Evolutionary conservation across 495 filamentous ascomycete species (phyloP).

Genomic region (Penicillium bialowiezense): DNA sequence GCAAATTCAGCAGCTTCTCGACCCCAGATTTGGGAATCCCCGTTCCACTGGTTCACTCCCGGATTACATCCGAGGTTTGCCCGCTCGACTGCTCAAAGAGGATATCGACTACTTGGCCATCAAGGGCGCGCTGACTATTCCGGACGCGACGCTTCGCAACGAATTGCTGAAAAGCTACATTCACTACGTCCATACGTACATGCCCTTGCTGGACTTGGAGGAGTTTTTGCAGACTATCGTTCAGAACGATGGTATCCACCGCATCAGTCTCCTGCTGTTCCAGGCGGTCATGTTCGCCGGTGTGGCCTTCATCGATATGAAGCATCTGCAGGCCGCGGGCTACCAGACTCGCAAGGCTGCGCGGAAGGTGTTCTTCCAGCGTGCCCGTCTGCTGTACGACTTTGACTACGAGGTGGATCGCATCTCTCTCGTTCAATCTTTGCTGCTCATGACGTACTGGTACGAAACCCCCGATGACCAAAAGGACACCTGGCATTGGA

Average conservation of each 20-base stretch:
- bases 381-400: slow-evolving; percentile 74
- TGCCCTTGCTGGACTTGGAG: slow-evolving; percentile 79
- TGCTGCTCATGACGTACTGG: slow-evolving; percentile 87
- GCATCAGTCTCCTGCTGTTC: slow-evolving; percentile 75
- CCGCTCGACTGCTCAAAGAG: slow-evolving; percentile 63
- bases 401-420: slow-evolving; percentile 84
- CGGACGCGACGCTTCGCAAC: slow-evolving; percentile 62
- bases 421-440: slow-evolving; percentile 75
- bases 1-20: slow-evolving; percentile 42
- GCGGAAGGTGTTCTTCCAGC: slow-evolving; percentile 75
- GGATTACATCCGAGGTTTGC: slow-evolving; percentile 70
- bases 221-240: slow-evolving; percentile 68
- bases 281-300: slow-evolving; percentile 82
- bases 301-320: slow-evolving; percentile 72
- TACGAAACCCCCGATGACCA: slow-evolving; percentile 87
- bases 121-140: slow-evolving; percentile 74
- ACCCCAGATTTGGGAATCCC: slow-evolving; percentile 32
- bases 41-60: slow-evolving; percentile 48
- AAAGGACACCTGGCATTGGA: slow-evolving; percentile 91
- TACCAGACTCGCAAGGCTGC: slow-evolving; percentile 69
- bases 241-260: slow-evolving; percentile 60
- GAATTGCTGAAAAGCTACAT: slow-evolving; percentile 72
- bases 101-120: slow-evolving; percentile 71
- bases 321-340: slow-evolving; percentile 64
- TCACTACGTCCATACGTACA: slow-evolving; percentile 83